These are phyloP conservation scores for Arthrinium phaeospermum DNA, from an alignment of 2,329 filamentous ascomycete species.

Conservation along the genomic window DNA sequence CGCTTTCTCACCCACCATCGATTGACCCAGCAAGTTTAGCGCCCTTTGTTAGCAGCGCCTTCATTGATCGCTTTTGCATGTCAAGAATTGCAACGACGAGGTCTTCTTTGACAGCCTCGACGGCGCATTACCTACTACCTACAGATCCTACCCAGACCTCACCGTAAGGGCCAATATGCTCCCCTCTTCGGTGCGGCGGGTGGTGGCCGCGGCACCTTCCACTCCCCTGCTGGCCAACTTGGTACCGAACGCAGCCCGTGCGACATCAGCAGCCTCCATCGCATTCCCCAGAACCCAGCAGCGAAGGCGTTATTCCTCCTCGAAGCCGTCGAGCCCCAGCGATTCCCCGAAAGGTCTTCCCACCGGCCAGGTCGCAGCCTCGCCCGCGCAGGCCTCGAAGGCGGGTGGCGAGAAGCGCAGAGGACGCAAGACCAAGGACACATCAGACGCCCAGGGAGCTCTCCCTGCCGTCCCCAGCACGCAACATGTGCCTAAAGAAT, in stretches of 20 bases:
- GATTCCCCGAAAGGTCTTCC: slow-evolving; percentile 59
- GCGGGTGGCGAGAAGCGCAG: slow-evolving; percentile 57
- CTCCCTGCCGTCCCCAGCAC: slow-evolving; percentile 79
- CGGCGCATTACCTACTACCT: neutral
- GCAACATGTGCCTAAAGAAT: slow-evolving; percentile 71
- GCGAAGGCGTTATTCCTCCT: slow-evolving; percentile 61
- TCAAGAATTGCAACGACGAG: slow-evolving; percentile 12
- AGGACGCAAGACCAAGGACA: slow-evolving; percentile 64
- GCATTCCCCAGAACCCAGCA: slow-evolving; percentile 50
- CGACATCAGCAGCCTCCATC: slow-evolving; percentile 40
- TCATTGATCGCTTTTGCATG: slow-evolving; percentile 11
- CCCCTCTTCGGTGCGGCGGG: slow-evolving; percentile 61
- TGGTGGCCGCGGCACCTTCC: slow-evolving; percentile 54
- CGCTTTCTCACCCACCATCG: neutral
- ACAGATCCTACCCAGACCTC: neutral
- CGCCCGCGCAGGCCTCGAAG: slow-evolving; percentile 49
- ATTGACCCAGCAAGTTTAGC: slow-evolving; percentile 6
- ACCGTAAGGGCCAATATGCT: slow-evolving; percentile 47
- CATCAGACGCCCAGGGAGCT: slow-evolving; percentile 56
- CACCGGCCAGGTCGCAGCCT: slow-evolving; percentile 54
- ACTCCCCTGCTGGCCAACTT: slow-evolving; percentile 51
- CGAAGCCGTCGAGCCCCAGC: slow-evolving; percentile 67
- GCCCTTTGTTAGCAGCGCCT: neutral
- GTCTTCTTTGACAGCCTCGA: slow-evolving; percentile 11
- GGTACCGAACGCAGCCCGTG: slow-evolving; percentile 47